Percentiles rank a stretch among this genome's conserved stretches.
Conservation (phyloP, 1,284 basidiomycete species). For the Ganoderma lingzhi region DNA sequence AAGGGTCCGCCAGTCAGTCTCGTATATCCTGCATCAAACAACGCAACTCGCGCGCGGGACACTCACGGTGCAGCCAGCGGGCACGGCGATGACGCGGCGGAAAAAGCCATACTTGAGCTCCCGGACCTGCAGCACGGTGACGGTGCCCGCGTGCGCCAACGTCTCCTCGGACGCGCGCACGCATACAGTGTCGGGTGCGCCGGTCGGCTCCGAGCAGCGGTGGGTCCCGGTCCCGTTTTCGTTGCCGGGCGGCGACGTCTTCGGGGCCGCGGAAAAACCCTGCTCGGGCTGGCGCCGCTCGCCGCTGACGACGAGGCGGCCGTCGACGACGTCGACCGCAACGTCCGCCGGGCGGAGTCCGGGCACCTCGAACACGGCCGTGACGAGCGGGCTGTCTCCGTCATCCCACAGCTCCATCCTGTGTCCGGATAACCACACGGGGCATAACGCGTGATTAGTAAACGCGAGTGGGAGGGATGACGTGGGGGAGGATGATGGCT, state of each 20-base stretch:
- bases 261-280: slow-evolving; percentile 21
- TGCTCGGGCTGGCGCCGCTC: slow-evolving; percentile 44
- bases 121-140: slow-evolving; percentile 41
- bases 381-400: slow-evolving; percentile 48
- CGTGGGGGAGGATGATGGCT: not conserved
- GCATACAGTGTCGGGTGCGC: slow-evolving; percentile 8
- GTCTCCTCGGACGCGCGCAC: slow-evolving; percentile 5
- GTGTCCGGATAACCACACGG: slow-evolving; percentile 5
- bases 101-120: slow-evolving; percentile 65
- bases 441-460: not conserved
- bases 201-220: not conserved
- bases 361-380: slow-evolving; percentile 64
- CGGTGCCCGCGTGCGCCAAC: slow-evolving; percentile 8
- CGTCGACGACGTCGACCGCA: slow-evolving; percentile 51
- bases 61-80: slow-evolving; percentile 26
- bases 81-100: slow-evolving; percentile 47
- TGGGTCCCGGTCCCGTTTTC: not conserved
- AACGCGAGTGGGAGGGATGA: not conserved
- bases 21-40: too few species aligned
- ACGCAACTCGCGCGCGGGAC: not conserved
- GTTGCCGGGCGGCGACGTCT: not conserved
- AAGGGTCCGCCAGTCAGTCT: slow-evolving; percentile 9
- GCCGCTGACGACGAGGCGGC: slow-evolving; percentile 56
- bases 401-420: slow-evolving; percentile 67
- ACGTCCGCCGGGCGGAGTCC: slow-evolving; percentile 58